Evolutionary conservation across 768 basidiomycete genomes (phyloP), one percentile per base, ranked within the genome.

Genomic region (Mycena rebaudengoi): DNA sequence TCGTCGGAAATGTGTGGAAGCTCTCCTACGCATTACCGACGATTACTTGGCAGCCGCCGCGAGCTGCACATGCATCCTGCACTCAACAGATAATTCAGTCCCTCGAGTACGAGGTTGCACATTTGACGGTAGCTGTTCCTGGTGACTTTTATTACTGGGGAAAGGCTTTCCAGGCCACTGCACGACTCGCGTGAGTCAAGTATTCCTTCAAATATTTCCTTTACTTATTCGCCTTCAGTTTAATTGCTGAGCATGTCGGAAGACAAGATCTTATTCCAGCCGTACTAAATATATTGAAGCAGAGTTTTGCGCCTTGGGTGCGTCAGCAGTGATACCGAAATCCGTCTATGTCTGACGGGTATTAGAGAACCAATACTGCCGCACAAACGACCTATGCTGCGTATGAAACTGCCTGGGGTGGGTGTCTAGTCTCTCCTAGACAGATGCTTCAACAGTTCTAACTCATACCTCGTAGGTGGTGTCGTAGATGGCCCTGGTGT

Each of bases 71-170:
- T 16, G 67, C 70, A 14, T 78, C 77, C 6, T 78, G 77, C 60
- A 69, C 48, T 4, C 46, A 66, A 20, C 60, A 68, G 25, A 63
- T 78, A 6, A 71, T 74, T n/a, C 73, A 74, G 39, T 75, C 74
- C 12, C 68, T 78, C 18, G 81, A 85, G 68, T 82, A 82, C 64
- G 86, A 86, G 65, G 80, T 84, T 35, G 74, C 79, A 21, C 81
- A 87, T 65, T 79, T 88, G 41, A 70, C 78, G 6, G 76, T 78
- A 23, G 80, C 82, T 8, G 82, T 82, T 25, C 79, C 84, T 25
- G 71, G 69, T 4, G 77, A 78, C 50, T 78, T 77, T 51, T 78
- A 78, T 52, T 74, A 65, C 51, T 78, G 75, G 68, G 76, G 77
- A 29, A 73, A 74, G 30, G 62, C 55, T 4, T 69, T 74, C 37